Conservation (phyloP, 2,329 filamentous ascomycete species). For the Fusarium coffeatum region DNA sequence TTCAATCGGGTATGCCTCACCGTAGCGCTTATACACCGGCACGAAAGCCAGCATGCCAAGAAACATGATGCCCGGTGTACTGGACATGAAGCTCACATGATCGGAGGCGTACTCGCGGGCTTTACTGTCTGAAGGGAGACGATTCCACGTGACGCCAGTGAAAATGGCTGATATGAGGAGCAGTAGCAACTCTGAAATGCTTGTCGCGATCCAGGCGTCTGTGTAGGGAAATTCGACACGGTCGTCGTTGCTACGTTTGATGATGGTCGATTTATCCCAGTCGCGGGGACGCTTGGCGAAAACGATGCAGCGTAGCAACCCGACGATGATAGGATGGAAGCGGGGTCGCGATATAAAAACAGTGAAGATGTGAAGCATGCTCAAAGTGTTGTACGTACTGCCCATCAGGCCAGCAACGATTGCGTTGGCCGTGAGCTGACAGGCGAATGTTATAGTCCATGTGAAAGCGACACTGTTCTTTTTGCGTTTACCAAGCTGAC, state of each 20-base stretch:
- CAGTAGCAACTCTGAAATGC: slow-evolving; percentile 33
- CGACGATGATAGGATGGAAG: slow-evolving; percentile 35
- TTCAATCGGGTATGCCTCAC: slow-evolving; percentile 40
- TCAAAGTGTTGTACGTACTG: slow-evolving; percentile 35
- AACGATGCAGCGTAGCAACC: slow-evolving; percentile 37
- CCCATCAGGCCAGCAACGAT: slow-evolving; percentile 38
- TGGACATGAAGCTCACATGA: slow-evolving; percentile 37
- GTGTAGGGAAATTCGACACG: slow-evolving; percentile 43
- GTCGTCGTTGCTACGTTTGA: slow-evolving; percentile 29
- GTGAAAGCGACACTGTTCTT: slow-evolving; percentile 20
- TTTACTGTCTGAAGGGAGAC: slow-evolving; percentile 13
- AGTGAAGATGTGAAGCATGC: slow-evolving; percentile 42
- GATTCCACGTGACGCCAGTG: slow-evolving; percentile 43
- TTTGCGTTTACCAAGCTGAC: slow-evolving; percentile 27
- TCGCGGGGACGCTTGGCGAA: slow-evolving; percentile 10
- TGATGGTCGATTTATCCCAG: slow-evolving; percentile 38
- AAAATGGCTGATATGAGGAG: slow-evolving; percentile 40
- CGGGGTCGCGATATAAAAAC: slow-evolving; percentile 40
- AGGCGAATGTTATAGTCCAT: slow-evolving; percentile 33
- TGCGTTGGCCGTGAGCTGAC: slow-evolving; percentile 39
- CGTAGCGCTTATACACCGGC: slow-evolving; percentile 39
- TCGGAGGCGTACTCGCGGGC: slow-evolving; percentile 30
- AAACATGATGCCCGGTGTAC: slow-evolving; percentile 36
- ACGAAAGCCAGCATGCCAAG: slow-evolving; percentile 37
- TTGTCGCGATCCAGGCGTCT: slow-evolving; percentile 38